These are phyloP conservation scores for Flaveria trinervia DNA, from an alignment of 129 eudicot genomes.

Conservation along the genomic window DNA sequence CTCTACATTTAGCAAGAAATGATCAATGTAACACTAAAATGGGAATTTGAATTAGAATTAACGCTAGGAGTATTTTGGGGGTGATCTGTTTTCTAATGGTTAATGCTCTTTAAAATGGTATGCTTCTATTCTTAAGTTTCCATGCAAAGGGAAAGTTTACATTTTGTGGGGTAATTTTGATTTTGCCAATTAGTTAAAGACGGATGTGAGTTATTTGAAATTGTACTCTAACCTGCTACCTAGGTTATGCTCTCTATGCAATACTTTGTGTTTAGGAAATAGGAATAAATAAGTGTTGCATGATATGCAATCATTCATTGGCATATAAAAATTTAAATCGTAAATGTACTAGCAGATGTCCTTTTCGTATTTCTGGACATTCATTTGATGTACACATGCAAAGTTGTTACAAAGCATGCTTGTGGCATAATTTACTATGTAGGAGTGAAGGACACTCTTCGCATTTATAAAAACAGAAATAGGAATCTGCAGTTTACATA, in stretches of 20 bases:
- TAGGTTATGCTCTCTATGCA: too few species aligned
- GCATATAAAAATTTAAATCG: neutral
- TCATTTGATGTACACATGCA: neutral
- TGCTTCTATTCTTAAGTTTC: neutral
- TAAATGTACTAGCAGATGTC: neutral
- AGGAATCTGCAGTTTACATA: neutral
- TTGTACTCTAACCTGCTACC: too few species aligned
- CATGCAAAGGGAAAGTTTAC: neutral
- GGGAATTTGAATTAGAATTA: neutral
- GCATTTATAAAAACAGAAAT: neutral
- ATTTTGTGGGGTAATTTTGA: too few species aligned
- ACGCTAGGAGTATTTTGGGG: neutral
- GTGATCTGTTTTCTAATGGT: neutral
- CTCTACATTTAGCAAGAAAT: neutral
- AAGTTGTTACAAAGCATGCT: slow-evolving; percentile 3
- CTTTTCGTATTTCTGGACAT: neutral
- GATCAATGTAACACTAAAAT: neutral
- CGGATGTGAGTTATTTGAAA: too few species aligned
- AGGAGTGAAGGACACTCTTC: too few species aligned
- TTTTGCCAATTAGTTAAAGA: too few species aligned
- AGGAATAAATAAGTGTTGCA: neutral
- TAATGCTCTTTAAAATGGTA: neutral
- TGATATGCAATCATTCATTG: neutral
- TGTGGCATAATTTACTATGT: neutral
- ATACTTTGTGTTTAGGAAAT: neutral